Evolutionary conservation across 2,329 filamentous ascomycete species (phyloP), one percentile per base, ranked within the genome.

Genomic region (Cytospora piceae): DNA sequence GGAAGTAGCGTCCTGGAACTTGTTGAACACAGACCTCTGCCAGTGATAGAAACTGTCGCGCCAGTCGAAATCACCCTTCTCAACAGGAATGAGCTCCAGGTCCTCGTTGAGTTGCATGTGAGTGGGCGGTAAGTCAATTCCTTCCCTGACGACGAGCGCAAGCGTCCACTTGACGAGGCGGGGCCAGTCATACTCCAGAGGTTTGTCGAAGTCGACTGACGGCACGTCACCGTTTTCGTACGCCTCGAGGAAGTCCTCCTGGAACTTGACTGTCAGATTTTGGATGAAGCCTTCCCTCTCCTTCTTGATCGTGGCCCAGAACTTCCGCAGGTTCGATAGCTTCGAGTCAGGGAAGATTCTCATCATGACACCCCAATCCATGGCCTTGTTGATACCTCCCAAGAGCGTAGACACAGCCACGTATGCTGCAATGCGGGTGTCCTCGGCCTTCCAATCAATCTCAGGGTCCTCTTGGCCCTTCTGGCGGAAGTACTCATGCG

Each of bases 151-250:
- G 29, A 81, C 76, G 4, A 85, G 83, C 27, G 82, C 79, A 69
- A 86, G 78, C 1, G 88, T 83, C 91, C 91, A 94, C 42, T 83
- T 80, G 56, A 93, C 83, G 7, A 94, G 75, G 5, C 74, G 76
- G 12, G 80, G 77, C 90, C 91, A 93, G 72, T 94, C 88, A 66
- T 92, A 92, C 1, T 83, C 81, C 49, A 83, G 74, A 0, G 87
- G 81, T 55, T 90, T 77, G 59, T 90, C 82, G 69, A 85, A 91
- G 73, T 92, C 80, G 24, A 94, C 80, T 2, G 80, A 74, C 1
- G 87, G 83, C 1, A 94, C 70, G 67, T 89, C 82, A 11, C 83
- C 83, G 1, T 80, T 81, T 69, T 88, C 84, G 69, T 93, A 92
- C 0, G 90, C 90, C 56, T 81, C 76, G 7, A 92, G 77, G 70